Evolutionary conservation across 768 basidiomycete species (phyloP), one percentile per base, ranked within the genome.

Genomic region (Russula brevipes): DNA sequence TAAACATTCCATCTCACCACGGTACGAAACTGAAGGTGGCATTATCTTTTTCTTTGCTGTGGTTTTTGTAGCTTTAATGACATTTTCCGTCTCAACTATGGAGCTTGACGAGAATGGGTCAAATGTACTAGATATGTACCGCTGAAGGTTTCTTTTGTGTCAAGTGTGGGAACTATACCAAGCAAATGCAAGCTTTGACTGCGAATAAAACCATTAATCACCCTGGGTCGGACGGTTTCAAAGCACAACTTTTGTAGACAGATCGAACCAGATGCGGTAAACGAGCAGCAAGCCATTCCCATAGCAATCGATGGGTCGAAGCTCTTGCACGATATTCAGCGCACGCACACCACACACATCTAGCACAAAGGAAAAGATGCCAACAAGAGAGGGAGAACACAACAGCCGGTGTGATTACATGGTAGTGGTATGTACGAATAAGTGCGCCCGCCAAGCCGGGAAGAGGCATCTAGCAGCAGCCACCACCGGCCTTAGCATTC

Each of bases 61-160:
- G 66, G 52, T 12, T 51, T 35, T 38, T 19, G 1, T 67, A 92
- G 91, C 59, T 78, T 81, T 71, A 96, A 96, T 74, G 91, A 95
- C 73, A 86, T 95, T 64, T 95, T 97, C 89, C 89, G 91, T 66
- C 86, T 94, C 75, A 91, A 91, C 78, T 82, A 85, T 72, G 88
- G 84, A 68, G 78, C 72, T 72, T 74, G 54, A 68, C 63, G 31
- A 41, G 19, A 14, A 54, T 7, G 52, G 10, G 52, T 11, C 31
- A 41, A 50, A 51, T 50, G 58, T 64, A 24, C 24, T 24, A 64
- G 58, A 64, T 51, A 47, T 49, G 53, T 55, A 56, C 36, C 41
- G 19, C 39, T 17, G 35, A n/a, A 59, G 51, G 39, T 45, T 35
- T 31, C 6, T 31, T 52, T 45, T 38, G 35, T 11, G 52, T 24